phyloP scores from a whole-genome alignment of 176 grass and related monocot genomes.

The Musa beccarii region DNA sequence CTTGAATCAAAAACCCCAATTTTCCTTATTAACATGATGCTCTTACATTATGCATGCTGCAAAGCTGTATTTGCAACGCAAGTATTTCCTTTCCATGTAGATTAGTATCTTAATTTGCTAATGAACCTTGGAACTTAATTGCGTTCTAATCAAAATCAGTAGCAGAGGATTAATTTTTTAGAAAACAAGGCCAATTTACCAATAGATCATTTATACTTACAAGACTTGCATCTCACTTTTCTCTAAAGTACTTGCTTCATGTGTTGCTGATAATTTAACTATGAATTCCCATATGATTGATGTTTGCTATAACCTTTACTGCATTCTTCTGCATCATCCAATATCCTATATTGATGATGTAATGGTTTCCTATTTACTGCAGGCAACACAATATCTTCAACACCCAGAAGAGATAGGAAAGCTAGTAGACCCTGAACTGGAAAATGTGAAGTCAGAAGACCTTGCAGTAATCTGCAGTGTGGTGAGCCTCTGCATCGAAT shows the following conservation, averaged over 20 bases:
- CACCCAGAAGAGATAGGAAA: slow-evolving; percentile 65
- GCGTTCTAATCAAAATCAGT: no score
- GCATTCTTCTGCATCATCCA: neutral
- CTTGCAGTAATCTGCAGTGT: slow-evolving; percentile 70
- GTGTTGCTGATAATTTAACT: no score
- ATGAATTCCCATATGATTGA: no score
- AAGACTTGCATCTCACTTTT: no score
- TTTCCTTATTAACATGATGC: neutral
- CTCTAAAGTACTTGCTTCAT: no score
- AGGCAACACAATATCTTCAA: slow-evolving; percentile 71
- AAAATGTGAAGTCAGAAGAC: slow-evolving; percentile 38
- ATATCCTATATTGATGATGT: neutral
- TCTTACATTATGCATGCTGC: neutral
- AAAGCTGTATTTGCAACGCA: neutral
- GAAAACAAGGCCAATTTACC: no score
- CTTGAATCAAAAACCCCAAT: neutral
- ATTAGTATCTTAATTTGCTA: no score
- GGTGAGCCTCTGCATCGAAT: slow-evolving; percentile 75
- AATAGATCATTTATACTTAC: no score
- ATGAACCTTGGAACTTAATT: no score
- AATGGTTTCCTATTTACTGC: neutral
- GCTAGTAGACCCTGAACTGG: slow-evolving; percentile 56
- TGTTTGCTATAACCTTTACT: neutral
- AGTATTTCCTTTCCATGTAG: no score
- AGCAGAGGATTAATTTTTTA: no score